Percentiles rank a stretch among this genome's conserved stretches.
Conservation (phyloP, 768 basidiomycete genomes). For the Tulasnella calospora region DNA sequence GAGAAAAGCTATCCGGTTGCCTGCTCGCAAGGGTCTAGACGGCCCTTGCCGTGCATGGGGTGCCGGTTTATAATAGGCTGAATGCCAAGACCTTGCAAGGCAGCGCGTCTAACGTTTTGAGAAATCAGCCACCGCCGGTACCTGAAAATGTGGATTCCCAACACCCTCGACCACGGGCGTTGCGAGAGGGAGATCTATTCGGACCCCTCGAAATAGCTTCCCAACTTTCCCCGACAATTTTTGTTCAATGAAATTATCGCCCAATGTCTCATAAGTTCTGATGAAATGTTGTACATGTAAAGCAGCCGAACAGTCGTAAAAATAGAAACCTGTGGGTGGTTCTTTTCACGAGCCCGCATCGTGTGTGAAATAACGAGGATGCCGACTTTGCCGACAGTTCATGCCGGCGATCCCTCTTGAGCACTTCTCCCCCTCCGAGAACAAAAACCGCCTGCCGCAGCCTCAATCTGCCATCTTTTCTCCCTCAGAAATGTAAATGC, state of each 20-base stretch:
- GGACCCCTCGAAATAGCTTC: too few relatives aligned
- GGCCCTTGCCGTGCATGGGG: too few relatives aligned
- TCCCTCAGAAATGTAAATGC: conserved; percentile 6
- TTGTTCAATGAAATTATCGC: background rate
- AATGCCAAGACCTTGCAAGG: background rate
- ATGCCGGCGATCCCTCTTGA: background rate
- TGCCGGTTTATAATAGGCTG: conserved; percentile 3
- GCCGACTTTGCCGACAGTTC: background rate
- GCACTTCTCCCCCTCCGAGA: background rate
- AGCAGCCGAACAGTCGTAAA: background rate
- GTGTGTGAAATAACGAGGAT: background rate
- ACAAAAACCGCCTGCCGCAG: background rate
- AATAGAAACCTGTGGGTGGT: background rate
- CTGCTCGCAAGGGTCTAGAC: too few relatives aligned
- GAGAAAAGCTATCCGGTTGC: too few relatives aligned
- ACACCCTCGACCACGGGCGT: background rate
- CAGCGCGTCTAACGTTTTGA: background rate
- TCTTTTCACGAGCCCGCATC: background rate
- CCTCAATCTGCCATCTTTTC: background rate
- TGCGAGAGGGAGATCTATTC: too few relatives aligned
- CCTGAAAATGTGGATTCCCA: background rate
- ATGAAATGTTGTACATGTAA: background rate
- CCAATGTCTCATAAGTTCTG: background rate
- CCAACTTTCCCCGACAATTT: background rate
- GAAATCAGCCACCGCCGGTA: background rate